Evolutionary conservation across 2,329 filamentous ascomycete genomes (phyloP).

Genomic region (Verticillium zaregamsianum): DNA sequence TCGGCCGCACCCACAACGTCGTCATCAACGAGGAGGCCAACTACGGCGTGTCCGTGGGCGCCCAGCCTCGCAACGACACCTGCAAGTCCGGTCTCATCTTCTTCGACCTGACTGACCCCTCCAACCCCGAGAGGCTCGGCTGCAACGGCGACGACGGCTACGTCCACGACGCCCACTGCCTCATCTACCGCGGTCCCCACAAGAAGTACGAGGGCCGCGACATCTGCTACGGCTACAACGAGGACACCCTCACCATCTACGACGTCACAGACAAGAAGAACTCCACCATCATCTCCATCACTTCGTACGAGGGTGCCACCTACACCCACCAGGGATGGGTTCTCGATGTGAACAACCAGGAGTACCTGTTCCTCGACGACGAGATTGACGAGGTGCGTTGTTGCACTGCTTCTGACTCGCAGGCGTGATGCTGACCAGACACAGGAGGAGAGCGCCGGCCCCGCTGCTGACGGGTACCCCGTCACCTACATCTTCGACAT

Average conservation of each 20-base stretch:
- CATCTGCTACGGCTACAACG: slow-evolving; percentile 52
- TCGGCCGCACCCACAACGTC: slow-evolving; percentile 41
- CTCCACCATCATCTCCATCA: slow-evolving; percentile 42
- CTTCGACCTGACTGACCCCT: slow-evolving; percentile 20
- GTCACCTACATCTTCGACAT: slow-evolving; percentile 51
- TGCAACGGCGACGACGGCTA: slow-evolving; percentile 45
- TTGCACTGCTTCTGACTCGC: not conserved
- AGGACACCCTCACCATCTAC: slow-evolving; percentile 42
- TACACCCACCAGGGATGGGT: slow-evolving; percentile 54
- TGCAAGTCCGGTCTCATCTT: slow-evolving; percentile 42
- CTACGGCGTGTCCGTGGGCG: slow-evolving; percentile 35
- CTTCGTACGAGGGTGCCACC: slow-evolving; percentile 49
- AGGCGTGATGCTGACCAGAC: slow-evolving; percentile 29
- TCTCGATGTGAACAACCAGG: slow-evolving; percentile 37
- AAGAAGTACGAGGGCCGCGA: slow-evolving; percentile 36
- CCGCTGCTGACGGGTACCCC: slow-evolving; percentile 36
- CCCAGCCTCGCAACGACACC: slow-evolving; percentile 15
- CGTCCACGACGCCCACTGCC: slow-evolving; percentile 48
- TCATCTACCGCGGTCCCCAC: slow-evolving; percentile 48
- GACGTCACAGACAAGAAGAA: slow-evolving; percentile 44
- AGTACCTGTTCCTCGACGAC: slow-evolving; percentile 47
- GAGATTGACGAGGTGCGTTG: slow-evolving; percentile 43
- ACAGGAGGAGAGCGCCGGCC: slow-evolving; percentile 23
- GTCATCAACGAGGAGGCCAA: slow-evolving; percentile 40
- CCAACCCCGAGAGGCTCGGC: slow-evolving; percentile 43